Conservation (phyloP, 768 basidiomycete species). For the Dioszegia hungarica region DNA sequence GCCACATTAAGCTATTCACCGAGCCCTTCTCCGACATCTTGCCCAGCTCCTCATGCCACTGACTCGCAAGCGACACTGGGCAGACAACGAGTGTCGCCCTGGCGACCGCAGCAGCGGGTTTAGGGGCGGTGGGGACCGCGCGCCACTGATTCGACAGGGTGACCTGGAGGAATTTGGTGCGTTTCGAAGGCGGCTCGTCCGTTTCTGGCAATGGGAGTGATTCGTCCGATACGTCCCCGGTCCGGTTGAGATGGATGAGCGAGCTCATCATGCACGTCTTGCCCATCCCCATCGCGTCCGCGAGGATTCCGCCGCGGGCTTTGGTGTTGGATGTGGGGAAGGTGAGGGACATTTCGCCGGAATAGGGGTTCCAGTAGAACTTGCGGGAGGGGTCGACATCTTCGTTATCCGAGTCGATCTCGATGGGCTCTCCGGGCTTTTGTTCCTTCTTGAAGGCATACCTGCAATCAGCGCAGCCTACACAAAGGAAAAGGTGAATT, state of each 20-base stretch:
- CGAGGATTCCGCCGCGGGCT: constrained; percentile 82
- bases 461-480: constrained; percentile 52
- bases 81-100: constrained; percentile 81
- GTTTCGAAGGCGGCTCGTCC: constrained; percentile 32
- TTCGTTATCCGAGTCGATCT: constrained; percentile 72
- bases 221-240: constrained; percentile 45
- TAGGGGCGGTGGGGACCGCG: constrained; percentile 34
- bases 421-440: constrained; percentile 58
- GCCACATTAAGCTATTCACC: constrained; percentile 70
- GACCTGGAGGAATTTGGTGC: constrained; percentile 46
- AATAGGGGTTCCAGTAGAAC: constrained; percentile 43
- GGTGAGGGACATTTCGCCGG: constrained; percentile 71
- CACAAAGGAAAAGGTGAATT: constrained; percentile 31
- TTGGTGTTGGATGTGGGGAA: constrained; percentile 76
- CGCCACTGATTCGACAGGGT: constrained; percentile 46
- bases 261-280: constrained; percentile 69
- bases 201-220: background rate
- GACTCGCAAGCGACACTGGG: constrained; percentile 81
- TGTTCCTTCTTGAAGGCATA: constrained; percentile 68
- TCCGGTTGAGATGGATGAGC: constrained; percentile 73
- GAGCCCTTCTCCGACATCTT: constrained; percentile 71
- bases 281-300: constrained; percentile 58
- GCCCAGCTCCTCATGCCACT: constrained; percentile 89
- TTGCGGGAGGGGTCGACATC: constrained; percentile 27
- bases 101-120: constrained; percentile 59